Conservation (phyloP, 208 protist genomes). For the Tritrichomonas musculus region DNA sequence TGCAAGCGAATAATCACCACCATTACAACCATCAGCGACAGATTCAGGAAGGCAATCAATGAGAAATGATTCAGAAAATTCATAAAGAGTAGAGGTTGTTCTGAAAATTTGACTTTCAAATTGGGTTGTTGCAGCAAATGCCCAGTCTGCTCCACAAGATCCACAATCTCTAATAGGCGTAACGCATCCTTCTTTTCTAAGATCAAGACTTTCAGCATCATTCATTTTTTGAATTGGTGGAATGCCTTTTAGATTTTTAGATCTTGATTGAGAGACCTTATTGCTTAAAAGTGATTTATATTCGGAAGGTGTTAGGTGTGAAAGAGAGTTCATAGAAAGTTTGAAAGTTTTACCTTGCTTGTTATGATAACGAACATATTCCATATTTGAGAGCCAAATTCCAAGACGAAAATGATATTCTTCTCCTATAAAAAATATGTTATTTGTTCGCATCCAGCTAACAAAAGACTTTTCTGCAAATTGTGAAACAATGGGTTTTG, state of each 20-base stretch:
- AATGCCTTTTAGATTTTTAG: no score
- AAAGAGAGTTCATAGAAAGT: not conserved
- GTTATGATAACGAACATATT: not conserved
- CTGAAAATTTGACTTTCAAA: not conserved
- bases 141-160: conserved; percentile 58
- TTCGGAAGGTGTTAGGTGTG: not conserved
- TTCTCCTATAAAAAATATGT: not conserved
- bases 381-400: not conserved
- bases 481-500: no score
- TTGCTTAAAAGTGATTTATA: not conserved
- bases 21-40: not conserved
- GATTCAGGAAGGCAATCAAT: conserved; percentile 35
- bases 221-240: no score
- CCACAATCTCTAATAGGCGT: not conserved
- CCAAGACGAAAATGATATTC: not conserved
- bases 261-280: not conserved
- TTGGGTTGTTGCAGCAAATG: not conserved
- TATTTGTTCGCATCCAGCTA: not conserved
- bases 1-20: not conserved
- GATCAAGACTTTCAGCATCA: no score
- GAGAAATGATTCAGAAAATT: conserved; percentile 28
- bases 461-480: not conserved
- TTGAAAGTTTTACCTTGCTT: not conserved
- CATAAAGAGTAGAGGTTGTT: not conserved
- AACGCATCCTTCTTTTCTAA: no score